Base-by-base conservation (phyloP, 768 basidiomycete genomes). In the Boletus reticuloceps region DNA sequence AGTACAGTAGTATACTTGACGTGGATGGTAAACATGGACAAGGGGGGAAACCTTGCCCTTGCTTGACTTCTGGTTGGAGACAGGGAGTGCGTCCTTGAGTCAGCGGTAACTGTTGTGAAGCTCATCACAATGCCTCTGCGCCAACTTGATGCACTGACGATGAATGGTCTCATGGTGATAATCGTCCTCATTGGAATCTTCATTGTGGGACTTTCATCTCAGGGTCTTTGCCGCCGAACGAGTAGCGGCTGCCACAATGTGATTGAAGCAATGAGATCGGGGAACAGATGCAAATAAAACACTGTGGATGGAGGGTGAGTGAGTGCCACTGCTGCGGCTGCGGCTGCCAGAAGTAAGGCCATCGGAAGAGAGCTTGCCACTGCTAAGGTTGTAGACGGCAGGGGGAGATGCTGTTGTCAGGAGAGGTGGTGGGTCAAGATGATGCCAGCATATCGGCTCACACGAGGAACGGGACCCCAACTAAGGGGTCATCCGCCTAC, bases 11-110 rank as follows among this genome's bases (percentile, higher is more conserved):
- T n/a, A n/a, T n/a, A n/a, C n/a, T n/a, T n/a, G n/a, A n/a, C n/a
- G n/a, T n/a, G n/a, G n/a, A n/a, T n/a, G n/a, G n/a, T n/a, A n/a
- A n/a, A n/a, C n/a, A n/a, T n/a, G n/a, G n/a, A n/a, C n/a, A n/a
- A n/a, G n/a, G n/a, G n/a, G n/a, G n/a, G n/a, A n/a, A n/a, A n/a
- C n/a, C n/a, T n/a, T n/a, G n/a, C n/a, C 89, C 76, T 96, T 96
- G 82, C 88, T 91, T 11, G 90, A 86, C 79, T 94, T 91, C 80
- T 94, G 91, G 77, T 92, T 94, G 46, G 88, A 89, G 56, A 86
- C 79, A 27, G 94, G 94, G 63, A 96, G 85, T n/a, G 86, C 88
- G 65, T 92, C 89, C 82, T 92, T 93, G 75, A 96, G 85, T 55
- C 88, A 83, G 64, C 86, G 83, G 74, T 95, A 96, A 56, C 91